These are phyloP conservation scores for Verticillium nonalfalfae DNA, from an alignment of 2,329 filamentous ascomycete species.

Conservation along the genomic window DNA sequence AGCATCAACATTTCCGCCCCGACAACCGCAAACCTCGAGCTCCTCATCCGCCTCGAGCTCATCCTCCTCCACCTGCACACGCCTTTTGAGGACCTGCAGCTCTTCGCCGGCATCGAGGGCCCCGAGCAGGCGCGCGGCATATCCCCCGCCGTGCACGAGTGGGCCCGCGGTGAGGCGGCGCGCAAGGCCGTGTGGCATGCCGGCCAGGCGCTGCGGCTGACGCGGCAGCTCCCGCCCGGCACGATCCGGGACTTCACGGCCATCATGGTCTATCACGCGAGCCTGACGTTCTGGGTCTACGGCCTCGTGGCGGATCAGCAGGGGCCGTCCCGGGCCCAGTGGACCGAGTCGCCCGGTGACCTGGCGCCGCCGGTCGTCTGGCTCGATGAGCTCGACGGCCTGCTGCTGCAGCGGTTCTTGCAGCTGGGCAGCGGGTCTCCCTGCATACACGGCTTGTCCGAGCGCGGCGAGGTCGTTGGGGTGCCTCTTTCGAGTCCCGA, in stretches of 20 bases:
- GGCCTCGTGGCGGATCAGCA: constrained; percentile 4
- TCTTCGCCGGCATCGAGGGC: constrained; percentile 34
- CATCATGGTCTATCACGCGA: constrained; percentile 20
- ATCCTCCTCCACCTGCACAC: constrained; percentile 28
- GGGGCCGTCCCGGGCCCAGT: neutral
- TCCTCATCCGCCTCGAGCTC: constrained; percentile 23
- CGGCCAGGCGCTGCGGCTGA: constrained; percentile 17
- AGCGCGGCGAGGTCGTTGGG: neutral
- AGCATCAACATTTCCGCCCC: constrained; percentile 2
- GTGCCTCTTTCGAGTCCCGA: neutral
- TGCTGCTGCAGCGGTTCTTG: neutral
- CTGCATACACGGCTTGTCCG: neutral
- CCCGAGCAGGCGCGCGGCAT: constrained; percentile 27
- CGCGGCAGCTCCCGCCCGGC: constrained; percentile 9
- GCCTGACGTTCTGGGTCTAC: constrained; percentile 19
- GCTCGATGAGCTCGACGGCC: neutral
- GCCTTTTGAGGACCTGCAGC: constrained; percentile 33
- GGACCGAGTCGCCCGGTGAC: neutral
- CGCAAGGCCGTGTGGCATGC: constrained; percentile 22
- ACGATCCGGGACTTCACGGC: constrained; percentile 15
- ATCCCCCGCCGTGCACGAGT: constrained; percentile 24
- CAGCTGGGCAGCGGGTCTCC: neutral
- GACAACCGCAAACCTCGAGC: constrained; percentile 11
- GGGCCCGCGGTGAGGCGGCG: constrained; percentile 26
- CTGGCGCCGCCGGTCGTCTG: neutral